Evolutionary conservation across 2,329 filamentous ascomycete genomes (phyloP), one percentile per base, ranked within the genome.

Genomic region (Claviceps arundinis): DNA sequence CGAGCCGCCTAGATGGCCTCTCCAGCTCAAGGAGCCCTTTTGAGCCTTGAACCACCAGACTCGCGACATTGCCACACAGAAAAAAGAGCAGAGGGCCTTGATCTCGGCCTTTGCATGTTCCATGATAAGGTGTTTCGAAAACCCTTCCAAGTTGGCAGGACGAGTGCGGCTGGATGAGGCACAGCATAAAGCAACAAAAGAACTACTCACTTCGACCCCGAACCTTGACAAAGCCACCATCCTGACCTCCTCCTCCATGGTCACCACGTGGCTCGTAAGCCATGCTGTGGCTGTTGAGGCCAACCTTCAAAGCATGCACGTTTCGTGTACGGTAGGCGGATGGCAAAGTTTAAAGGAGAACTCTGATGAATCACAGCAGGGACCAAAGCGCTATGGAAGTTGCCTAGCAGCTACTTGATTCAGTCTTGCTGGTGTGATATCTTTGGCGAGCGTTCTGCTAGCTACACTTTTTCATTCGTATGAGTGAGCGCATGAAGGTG

Each of bases 231-330:
- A 70, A 74, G 5, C 68, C 67, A 37, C 68, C 70, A 59, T 75
- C 72, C 52, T 71, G 68, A 7, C 68, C 68, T 17, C 66, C 64
- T 45, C 66, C 70, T 54, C 68, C 70, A 59, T 72, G 68, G 58
- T 76, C 74, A 61, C 74, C 72, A 57, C 75, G 72, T 64, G 73
- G 71, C 69, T 77, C 74, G 63, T 76, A 77, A 60, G 75, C 71
- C 75, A 78, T 78, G 52, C 59, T 57, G 30, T 22, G 48, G 47
- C 42, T 45, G 48, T 17, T 30, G 24, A 48, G 30, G 17, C 48
- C 44, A n/a, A 51, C 26, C 8, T 45, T 50, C 44, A 43, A 38
- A 38, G 43, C 53, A 55, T 55, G 44, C 26, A 51, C 40, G 53
- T 49, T 34, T 43, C 50, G 22, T 45, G 30, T 37, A 24, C 37